phyloP scores from a whole-genome alignment of 345 rosid species.

The Hypericum androsaemum region DNA sequence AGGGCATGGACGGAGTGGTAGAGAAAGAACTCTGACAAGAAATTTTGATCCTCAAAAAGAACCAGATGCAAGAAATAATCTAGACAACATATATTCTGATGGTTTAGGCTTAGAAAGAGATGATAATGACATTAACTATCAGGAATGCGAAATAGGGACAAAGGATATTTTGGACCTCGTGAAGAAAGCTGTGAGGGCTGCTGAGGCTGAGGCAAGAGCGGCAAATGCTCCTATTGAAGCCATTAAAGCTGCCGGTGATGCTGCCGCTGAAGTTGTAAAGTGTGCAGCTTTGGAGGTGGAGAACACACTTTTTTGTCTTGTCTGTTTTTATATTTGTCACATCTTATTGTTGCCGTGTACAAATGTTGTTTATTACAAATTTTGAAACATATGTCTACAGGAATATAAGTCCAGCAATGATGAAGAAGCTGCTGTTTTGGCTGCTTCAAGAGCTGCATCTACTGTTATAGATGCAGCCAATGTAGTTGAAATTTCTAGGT shows the following conservation, averaged over 20 bases:
- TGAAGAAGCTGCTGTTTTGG: slow-evolving; percentile 85
- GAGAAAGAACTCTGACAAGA: slow-evolving; percentile 44
- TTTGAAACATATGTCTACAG: slow-evolving; percentile 24
- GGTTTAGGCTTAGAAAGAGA: slow-evolving; percentile 46
- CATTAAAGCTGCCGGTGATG: slow-evolving; percentile 81
- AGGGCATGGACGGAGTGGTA: slow-evolving; percentile 34
- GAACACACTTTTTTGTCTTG: background rate
- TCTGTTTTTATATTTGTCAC: background rate
- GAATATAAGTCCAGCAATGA: slow-evolving; percentile 52
- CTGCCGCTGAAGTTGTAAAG: slow-evolving; percentile 95
- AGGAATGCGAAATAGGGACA: slow-evolving; percentile 72
- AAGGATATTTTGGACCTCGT: slow-evolving; percentile 70
- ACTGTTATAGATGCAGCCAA: slow-evolving; percentile 89
- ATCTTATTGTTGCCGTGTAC: background rate
- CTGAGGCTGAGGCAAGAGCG: slow-evolving; percentile 90
- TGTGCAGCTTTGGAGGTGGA: slow-evolving; percentile 81
- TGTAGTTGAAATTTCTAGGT: slow-evolving; percentile 76
- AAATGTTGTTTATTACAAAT: background rate
- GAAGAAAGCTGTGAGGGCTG: slow-evolving; percentile 76
- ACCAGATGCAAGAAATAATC: slow-evolving; percentile 37
- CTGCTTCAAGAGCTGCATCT: slow-evolving; percentile 84
- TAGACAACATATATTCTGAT: slow-evolving; percentile 34
- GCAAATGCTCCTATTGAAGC: slow-evolving; percentile 84
- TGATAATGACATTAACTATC: slow-evolving; percentile 60
- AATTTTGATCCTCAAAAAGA: slow-evolving; percentile 39